These are phyloP conservation scores for Annona squamosa DNA, from an alignment of 164 flowering plant species.

Conservation along the genomic window DNA sequence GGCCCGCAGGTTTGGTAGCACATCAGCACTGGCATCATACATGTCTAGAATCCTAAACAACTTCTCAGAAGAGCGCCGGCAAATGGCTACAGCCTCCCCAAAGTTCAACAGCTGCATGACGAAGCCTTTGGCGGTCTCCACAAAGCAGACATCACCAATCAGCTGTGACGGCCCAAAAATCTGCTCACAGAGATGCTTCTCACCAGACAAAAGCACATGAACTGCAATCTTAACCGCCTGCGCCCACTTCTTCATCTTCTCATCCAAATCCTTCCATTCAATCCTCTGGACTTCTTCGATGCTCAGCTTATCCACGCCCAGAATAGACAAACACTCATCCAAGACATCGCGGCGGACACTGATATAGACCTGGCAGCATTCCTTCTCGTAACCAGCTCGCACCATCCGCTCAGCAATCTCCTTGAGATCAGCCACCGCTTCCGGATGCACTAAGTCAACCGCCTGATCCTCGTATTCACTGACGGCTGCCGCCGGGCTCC, in stretches of 20 bases:
- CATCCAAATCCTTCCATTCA: constrained; percentile 72
- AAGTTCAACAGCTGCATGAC: constrained; percentile 70
- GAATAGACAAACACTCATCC: constrained; percentile 62
- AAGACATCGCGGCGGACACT: constrained; percentile 63
- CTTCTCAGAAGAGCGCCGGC: constrained; percentile 53
- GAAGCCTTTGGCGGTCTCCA: constrained; percentile 64
- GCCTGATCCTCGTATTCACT: constrained; percentile 38
- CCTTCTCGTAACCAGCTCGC: constrained; percentile 75
- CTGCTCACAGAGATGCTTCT: constrained; percentile 64
- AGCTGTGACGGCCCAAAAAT: constrained; percentile 45
- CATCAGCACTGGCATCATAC: constrained; percentile 58
- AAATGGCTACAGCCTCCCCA: constrained; percentile 73
- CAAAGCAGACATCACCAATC: constrained; percentile 52
- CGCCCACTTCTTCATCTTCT: constrained; percentile 91
- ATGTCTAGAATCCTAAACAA: constrained; percentile 67
- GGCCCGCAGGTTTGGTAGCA: constrained; percentile 36
- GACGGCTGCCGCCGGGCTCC: background rate
- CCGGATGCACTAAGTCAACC: constrained; percentile 54
- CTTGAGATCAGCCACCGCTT: constrained; percentile 47
- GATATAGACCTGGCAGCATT: constrained; percentile 77
- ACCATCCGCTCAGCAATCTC: constrained; percentile 84
- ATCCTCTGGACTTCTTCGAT: constrained; percentile 85
- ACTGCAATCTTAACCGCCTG: constrained; percentile 62
- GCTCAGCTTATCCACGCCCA: constrained; percentile 77
- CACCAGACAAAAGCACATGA: constrained; percentile 50